Percentiles rank a stretch among this genome's conserved stretches.
Conservation (phyloP, 1,284 basidiomycete genomes). For the Tetrapyrgos nigripes region DNA sequence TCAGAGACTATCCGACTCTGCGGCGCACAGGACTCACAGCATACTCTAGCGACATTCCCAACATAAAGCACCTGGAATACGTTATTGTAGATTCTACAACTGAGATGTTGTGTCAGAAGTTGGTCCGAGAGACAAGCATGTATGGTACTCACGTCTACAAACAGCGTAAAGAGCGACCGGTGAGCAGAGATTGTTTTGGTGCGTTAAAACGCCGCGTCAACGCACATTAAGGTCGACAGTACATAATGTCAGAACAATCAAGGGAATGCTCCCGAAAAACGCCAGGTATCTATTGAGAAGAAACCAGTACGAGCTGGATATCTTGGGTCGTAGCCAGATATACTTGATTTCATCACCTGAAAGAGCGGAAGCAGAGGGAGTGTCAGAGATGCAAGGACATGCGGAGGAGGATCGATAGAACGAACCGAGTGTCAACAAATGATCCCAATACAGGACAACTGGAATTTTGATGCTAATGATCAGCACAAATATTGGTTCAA, state of each 20-base stretch:
- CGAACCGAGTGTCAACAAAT: slow-evolving; percentile 22
- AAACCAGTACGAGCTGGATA: slow-evolving; percentile 24
- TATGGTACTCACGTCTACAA: neutral
- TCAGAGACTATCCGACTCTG: neutral
- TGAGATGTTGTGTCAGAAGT: too few relatives aligned
- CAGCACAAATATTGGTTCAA: too few relatives aligned
- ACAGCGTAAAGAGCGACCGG: too few relatives aligned
- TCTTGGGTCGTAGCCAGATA: slow-evolving; percentile 19
- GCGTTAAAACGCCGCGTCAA: too few relatives aligned
- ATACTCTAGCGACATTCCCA: slow-evolving; percentile 4
- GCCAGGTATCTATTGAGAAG: slow-evolving; percentile 25
- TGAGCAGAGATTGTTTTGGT: too few relatives aligned
- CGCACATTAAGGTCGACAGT: slow-evolving; percentile 12
- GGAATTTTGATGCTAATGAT: too few relatives aligned
- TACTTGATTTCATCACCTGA: slow-evolving; percentile 20
- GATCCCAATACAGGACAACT: slow-evolving; percentile 26
- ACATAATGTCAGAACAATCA: slow-evolving; percentile 15
- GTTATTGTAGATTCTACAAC: neutral
- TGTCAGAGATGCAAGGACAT: neutral
- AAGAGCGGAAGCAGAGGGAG: neutral
- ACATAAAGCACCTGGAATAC: slow-evolving; percentile 5
- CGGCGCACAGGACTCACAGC: neutral
- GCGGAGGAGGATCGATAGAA: neutral
- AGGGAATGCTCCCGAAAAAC: slow-evolving; percentile 20
- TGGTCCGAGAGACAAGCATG: too few relatives aligned